Evolutionary conservation across 1,139 yeast genomes (phyloP).

Genomic region (Starmera stellimalicola): DNA sequence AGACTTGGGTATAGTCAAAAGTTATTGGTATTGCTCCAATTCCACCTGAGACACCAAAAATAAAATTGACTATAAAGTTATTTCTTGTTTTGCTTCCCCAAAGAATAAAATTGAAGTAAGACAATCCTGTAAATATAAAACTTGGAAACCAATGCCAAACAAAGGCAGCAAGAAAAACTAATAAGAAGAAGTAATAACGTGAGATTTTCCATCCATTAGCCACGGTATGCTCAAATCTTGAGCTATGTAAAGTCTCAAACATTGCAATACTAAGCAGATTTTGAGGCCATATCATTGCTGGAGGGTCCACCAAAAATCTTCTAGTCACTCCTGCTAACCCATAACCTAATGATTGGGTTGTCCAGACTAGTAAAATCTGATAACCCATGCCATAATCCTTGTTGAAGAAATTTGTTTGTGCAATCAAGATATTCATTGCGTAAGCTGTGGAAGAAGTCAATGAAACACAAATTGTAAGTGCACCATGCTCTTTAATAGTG

Average conservation of each 20-base stretch:
- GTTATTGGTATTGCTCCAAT: constrained; percentile 44
- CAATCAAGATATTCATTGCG: constrained; percentile 48
- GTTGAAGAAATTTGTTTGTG: constrained; percentile 41
- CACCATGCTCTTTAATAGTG: constrained; percentile 52
- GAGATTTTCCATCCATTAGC: constrained; percentile 37
- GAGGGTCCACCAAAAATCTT: constrained; percentile 28
- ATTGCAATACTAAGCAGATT: constrained; percentile 27
- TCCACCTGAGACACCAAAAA: constrained; percentile 44
- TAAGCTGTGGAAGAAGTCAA: constrained; percentile 42
- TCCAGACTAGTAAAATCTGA: constrained; percentile 39
- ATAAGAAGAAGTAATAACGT: constrained; percentile 36
- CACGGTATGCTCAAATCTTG: constrained; percentile 19
- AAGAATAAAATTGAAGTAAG: constrained; percentile 47
- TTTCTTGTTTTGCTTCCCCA: constrained; percentile 28
- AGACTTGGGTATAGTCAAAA: constrained; percentile 36
- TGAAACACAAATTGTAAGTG: constrained; percentile 41
- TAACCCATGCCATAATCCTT: constrained; percentile 29
- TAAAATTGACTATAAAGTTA: constrained; percentile 36
- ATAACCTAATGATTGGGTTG: constrained; percentile 49
- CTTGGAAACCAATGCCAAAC: constrained; percentile 51
- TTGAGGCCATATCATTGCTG: constrained; percentile 31
- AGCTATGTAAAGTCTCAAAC: constrained; percentile 28
- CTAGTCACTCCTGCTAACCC: constrained; percentile 44
- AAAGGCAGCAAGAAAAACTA: constrained; percentile 30
- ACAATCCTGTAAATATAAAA: constrained; percentile 40